Base-by-base conservation (phyloP, 345 rosid genomes). In the Salix viminalis region DNA sequence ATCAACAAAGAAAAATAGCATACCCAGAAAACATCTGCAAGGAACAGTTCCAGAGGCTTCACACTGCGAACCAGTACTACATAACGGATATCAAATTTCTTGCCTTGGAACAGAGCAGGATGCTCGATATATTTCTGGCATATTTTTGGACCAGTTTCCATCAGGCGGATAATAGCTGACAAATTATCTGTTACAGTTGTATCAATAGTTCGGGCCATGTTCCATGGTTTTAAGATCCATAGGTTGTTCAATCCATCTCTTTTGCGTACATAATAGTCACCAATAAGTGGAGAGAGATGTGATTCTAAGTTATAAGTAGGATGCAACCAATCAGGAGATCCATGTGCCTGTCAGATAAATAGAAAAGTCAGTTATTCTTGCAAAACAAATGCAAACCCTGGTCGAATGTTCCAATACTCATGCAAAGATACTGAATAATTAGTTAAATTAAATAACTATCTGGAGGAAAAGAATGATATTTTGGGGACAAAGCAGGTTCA, bases 91-190 rank as follows among this genome's bases (percentile, higher is more conserved):
- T 94, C 98, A 69, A 92, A 94, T 84, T 94, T 94, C 84, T 81
- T 89, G 68, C 92, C 94, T 56, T 81, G 71, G 85, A 95, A 92
- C 85, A 95, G 82, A 79, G 92, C 95, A 81, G 97, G 97, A 67
- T 86, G 93, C 85, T 92, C 99, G 36, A 95, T 92, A 79, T 95
- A 95, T 76, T 95, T 95, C 90, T 95, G 97, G 83, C 99, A 95
- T 84, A 95, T 91, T 89, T 95, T 95, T 12, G 99, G 99, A 65
- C 99, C 99, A 21, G 99, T 95, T 89, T 95, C 99, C 93, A 95
- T 92, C 82, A 92, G 85, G 36, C 99, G 95, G 85, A 95, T 90
- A 80, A 92, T 86, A 58, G 93, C 94, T 77, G 95, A 82, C 83
- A 91, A 76, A 79, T 89, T 88, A 70, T 85, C 91, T 5, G 90